A percentile compares a stretch with the other conserved stretches of the same genome.
These are phyloP conservation scores for Chrysochromulina parva DNA, from an alignment of 78 protist species.

Conservation along the genomic window DNA sequence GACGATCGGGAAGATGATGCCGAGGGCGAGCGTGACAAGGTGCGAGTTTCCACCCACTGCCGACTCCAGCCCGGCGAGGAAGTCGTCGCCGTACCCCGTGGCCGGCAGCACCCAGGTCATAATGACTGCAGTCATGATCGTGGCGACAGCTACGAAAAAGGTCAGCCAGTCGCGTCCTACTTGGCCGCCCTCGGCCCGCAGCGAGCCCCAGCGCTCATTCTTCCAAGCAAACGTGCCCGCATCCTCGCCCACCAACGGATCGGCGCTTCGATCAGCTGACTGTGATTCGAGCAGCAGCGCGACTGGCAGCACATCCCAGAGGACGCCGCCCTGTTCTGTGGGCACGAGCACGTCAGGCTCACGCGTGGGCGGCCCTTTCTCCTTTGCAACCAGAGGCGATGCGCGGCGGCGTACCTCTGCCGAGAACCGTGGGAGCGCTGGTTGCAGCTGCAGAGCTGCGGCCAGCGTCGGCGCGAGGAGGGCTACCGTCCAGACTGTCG, in stretches of 20 bases:
- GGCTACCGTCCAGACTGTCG: no score
- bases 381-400: no score
- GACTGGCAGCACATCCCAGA: neutral
- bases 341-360: neutral
- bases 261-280: neutral
- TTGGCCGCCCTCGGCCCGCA: neutral
- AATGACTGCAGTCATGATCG: neutral
- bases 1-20: neutral
- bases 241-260: neutral
- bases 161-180: neutral
- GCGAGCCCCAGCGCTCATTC: neutral
- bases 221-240: neutral
- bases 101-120: neutral
- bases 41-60: neutral
- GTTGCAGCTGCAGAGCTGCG: no score
- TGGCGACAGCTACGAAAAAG: neutral
- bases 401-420: no score
- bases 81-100: constrained; percentile 19
- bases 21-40: neutral
- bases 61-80: neutral
- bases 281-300: neutral
- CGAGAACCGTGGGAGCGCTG: no score
- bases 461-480: no score
- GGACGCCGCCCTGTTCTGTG: neutral
- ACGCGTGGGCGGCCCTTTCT: no score